These are phyloP conservation scores for Eragrostis nindensis DNA, from an alignment of 176 grass and related monocot species.

Conservation along the genomic window DNA sequence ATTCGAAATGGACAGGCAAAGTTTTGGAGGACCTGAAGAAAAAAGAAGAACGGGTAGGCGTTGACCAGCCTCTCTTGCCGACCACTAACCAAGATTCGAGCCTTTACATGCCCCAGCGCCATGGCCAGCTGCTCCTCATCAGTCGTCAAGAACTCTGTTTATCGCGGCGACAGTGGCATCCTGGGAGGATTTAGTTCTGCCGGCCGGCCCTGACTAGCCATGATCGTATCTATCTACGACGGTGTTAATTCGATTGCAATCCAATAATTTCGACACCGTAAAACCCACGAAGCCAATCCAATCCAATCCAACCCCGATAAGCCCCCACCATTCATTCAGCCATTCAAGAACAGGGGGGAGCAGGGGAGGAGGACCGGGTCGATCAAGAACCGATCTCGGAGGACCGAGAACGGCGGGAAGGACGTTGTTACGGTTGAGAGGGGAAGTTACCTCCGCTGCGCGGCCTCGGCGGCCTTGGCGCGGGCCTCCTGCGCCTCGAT, in stretches of 20 bases:
- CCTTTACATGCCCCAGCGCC: neutral
- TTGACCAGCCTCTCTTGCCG: neutral
- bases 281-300: neutral
- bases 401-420: neutral
- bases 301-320: neutral
- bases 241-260: neutral
- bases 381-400: neutral
- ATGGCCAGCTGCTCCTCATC: neutral
- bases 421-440: neutral
- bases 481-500: slow-evolving; percentile 79
- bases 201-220: neutral
- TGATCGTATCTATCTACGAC: neutral
- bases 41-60: neutral
- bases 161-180: too few species aligned
- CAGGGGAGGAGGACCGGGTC: neutral
- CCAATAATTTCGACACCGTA: neutral
- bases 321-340: neutral
- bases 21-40: neutral
- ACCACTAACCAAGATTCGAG: neutral
- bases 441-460: slow-evolving; percentile 62
- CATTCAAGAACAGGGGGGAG: neutral
- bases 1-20: neutral
- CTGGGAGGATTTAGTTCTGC: neutral
- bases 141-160: too few species aligned
- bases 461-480: slow-evolving; percentile 80